Evolutionary conservation across 2,329 filamentous ascomycete species (phyloP).

Genomic region (Apiospora sp.): DNA sequence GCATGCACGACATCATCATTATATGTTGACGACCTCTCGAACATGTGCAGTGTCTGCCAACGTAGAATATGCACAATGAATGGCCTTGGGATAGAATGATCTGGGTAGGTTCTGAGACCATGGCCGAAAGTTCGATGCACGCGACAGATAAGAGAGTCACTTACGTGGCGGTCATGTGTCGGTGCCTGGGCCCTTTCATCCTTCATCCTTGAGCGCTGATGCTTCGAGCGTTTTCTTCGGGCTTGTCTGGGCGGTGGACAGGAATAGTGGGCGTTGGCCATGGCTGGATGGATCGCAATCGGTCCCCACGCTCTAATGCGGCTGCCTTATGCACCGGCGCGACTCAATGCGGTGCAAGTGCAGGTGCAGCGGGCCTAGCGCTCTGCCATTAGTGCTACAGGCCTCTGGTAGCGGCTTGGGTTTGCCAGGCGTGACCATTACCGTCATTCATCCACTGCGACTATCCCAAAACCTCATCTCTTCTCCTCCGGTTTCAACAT

Average conservation of each 20-base stretch:
- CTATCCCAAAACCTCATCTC: slow-evolving; percentile 10
- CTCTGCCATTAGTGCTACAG: background rate
- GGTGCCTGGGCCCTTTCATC: background rate
- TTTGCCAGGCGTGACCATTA: background rate
- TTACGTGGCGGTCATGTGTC: slow-evolving; percentile 3
- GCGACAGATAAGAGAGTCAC: background rate
- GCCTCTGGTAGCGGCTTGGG: background rate
- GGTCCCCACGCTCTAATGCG: background rate
- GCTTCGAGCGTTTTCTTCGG: background rate
- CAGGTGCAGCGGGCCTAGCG: slow-evolving; percentile 14
- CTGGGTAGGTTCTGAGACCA: background rate
- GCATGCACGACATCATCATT: background rate
- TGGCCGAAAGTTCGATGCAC: background rate
- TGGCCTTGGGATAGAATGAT: background rate
- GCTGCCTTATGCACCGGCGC: slow-evolving; percentile 4
- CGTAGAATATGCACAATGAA: background rate
- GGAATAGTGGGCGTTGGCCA: background rate
- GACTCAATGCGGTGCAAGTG: slow-evolving; percentile 6
- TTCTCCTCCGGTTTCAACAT: background rate
- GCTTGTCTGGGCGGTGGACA: too few species aligned
- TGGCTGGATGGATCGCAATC: background rate
- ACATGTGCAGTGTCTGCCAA: background rate
- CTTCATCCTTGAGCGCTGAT: too few species aligned
- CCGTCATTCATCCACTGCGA: slow-evolving; percentile 6
- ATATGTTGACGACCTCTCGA: background rate